Percentiles rank a stretch among this genome's conserved stretches.
These are phyloP conservation scores for Stylonectria norvegica DNA, from an alignment of 2,329 filamentous ascomycete genomes.

Conservation along the genomic window DNA sequence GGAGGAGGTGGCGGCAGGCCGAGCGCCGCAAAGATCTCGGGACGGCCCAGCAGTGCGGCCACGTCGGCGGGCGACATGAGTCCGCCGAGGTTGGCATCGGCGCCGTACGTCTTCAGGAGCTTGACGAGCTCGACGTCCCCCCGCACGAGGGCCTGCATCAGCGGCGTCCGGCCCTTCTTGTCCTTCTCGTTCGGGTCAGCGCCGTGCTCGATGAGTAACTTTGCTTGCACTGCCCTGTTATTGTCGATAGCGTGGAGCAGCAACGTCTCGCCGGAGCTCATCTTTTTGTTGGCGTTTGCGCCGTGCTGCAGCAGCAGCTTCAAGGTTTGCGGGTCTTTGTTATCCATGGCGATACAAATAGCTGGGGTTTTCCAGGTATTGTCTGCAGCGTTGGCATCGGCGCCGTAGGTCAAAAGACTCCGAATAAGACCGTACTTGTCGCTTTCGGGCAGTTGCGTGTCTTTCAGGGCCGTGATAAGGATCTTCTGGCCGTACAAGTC, in stretches of 20 bases:
- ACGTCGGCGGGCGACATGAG: constrained; percentile 22
- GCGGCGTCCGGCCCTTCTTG: constrained; percentile 30
- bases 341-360: constrained; percentile 27
- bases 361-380: constrained; percentile 17
- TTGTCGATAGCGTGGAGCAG: constrained; percentile 31
- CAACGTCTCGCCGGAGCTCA: constrained; percentile 29
- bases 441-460: constrained; percentile 21
- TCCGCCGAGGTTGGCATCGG: constrained; percentile 18
- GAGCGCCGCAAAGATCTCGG: constrained; percentile 25
- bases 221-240: constrained; percentile 19
- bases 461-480: constrained; percentile 30
- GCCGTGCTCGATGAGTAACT: constrained; percentile 30
- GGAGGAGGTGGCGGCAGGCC: constrained; percentile 11
- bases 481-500: constrained; percentile 32
- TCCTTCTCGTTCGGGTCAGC: constrained; percentile 32
- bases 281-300: constrained; percentile 24
- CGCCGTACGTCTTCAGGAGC: constrained; percentile 29
- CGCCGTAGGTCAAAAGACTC: constrained; percentile 34
- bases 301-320: constrained; percentile 29
- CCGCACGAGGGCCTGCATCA: constrained; percentile 31
- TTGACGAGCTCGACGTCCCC: constrained; percentile 28
- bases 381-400: constrained; percentile 29
- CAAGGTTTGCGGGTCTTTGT: constrained; percentile 22
- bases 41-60: constrained; percentile 21
- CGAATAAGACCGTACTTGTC: constrained; percentile 28